Percentiles rank a stretch among this genome's conserved stretches.
These are phyloP conservation scores for Penicillium soppii DNA, from an alignment of 495 filamentous ascomycete species.

Conservation along the genomic window DNA sequence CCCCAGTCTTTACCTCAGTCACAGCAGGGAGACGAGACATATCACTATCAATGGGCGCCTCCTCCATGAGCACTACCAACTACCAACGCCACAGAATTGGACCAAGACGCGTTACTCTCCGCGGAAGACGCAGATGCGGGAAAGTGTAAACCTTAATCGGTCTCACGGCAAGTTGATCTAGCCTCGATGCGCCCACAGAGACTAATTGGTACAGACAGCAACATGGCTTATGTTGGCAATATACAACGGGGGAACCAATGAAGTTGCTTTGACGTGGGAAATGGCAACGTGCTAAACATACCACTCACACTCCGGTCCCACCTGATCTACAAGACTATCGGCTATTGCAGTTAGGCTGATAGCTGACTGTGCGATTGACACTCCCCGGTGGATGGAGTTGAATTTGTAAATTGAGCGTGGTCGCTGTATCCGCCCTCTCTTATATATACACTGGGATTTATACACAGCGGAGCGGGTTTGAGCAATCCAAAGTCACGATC, in stretches of 20 bases:
- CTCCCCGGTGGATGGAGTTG: background rate
- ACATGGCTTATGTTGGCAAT: too few species aligned
- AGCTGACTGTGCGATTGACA: background rate
- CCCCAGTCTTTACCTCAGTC: background rate
- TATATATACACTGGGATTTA: background rate
- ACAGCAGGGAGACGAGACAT: slow-evolving; percentile 11
- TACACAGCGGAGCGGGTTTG: background rate
- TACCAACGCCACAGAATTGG: too few species aligned
- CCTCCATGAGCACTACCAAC: slow-evolving; percentile 15
- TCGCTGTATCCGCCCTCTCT: background rate
- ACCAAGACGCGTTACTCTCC: background rate
- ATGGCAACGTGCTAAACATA: background rate
- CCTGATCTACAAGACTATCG: too few species aligned
- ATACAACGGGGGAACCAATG: too few species aligned
- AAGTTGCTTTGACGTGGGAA: too few species aligned
- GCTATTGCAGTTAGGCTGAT: too few species aligned
- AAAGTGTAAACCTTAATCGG: background rate
- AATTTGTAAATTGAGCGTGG: background rate
- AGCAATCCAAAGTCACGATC: background rate
- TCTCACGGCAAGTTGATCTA: too few species aligned
- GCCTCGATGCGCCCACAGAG: background rate
- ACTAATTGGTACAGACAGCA: too few species aligned
- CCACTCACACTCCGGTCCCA: background rate
- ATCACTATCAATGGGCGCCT: slow-evolving; percentile 14
- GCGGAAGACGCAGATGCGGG: background rate